Evolutionary conservation across 768 basidiomycete genomes (phyloP).

Genomic region (Gymnopilus junonius): DNA sequence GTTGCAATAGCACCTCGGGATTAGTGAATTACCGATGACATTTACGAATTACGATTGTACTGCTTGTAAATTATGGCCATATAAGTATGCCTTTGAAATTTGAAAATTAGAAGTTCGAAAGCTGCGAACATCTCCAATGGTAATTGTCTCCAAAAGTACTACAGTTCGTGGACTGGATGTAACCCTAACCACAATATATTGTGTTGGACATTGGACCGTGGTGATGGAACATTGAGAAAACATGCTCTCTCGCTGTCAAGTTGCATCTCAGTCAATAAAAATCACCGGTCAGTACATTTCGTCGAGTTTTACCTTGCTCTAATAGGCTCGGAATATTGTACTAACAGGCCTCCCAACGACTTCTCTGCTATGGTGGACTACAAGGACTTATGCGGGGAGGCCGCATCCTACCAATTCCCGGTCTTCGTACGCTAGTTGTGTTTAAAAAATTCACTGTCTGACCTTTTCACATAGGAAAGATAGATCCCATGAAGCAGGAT

Average conservation of each 20-base stretch:
- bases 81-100: neutral
- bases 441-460: neutral
- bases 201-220: neutral
- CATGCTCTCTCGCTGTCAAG: conserved; percentile 18
- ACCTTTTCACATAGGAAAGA: neutral
- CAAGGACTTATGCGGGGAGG: neutral
- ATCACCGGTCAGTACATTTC: conserved; percentile 2
- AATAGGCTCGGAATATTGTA: neutral
- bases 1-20: conserved; percentile 44
- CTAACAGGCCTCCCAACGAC: neutral
- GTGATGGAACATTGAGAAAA: neutral
- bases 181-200: neutral
- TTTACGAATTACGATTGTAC: neutral
- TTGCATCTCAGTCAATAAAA: conserved; percentile 11
- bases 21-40: conserved; percentile 8
- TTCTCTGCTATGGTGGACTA: neutral
- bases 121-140: no score
- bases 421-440: neutral
- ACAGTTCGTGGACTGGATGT: no score
- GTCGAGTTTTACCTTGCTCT: neutral
- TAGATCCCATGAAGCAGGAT: neutral
- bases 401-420: neutral
- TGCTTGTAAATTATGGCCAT: neutral
- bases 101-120: no score
- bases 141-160: no score